phyloP scores from a whole-genome alignment of 805 yeast species.

The Candida hungchunana region DNA sequence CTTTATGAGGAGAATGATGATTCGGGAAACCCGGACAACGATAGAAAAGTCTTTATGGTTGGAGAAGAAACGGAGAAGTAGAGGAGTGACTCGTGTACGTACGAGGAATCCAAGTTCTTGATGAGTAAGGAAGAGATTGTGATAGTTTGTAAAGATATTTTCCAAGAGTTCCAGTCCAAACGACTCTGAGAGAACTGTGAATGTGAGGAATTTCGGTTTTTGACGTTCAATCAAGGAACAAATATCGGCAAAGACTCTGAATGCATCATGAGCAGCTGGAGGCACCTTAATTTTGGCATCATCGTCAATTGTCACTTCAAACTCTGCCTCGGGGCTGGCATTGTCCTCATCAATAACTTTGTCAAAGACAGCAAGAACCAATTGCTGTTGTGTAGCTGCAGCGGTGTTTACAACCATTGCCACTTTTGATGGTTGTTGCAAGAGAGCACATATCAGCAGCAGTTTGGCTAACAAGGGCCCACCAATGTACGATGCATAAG shows the following conservation, averaged over 20 bases:
- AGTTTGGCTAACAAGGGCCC: slow-evolving; percentile 56
- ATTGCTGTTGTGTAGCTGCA: slow-evolving; percentile 86
- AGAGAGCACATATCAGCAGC: slow-evolving; percentile 63
- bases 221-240: slow-evolving; percentile 62
- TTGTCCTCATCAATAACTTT: slow-evolving; percentile 43
- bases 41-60: slow-evolving; percentile 59
- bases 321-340: slow-evolving; percentile 18
- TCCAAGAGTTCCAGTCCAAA: slow-evolving; percentile 83
- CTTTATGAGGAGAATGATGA: slow-evolving; percentile 57
- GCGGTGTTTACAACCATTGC: slow-evolving; percentile 86
- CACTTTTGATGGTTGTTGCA: slow-evolving; percentile 65
- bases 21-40: slow-evolving; percentile 70
- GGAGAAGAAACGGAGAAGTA: slow-evolving; percentile 63
- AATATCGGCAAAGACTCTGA: slow-evolving; percentile 64
- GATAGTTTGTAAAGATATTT: slow-evolving; percentile 65
- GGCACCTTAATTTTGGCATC: slow-evolving; percentile 40
- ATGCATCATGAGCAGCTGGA: slow-evolving; percentile 63
- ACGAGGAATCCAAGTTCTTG: slow-evolving; percentile 63
- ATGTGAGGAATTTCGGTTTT: slow-evolving; percentile 49
- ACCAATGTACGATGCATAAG: slow-evolving; percentile 50
- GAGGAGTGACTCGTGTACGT: slow-evolving; percentile 68
- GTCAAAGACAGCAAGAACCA: slow-evolving; percentile 76
- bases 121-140: slow-evolving; percentile 48
- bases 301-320: slow-evolving; percentile 43
- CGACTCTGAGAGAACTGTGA: slow-evolving; percentile 50